Conservation (phyloP, 805 yeast species). For the Barnettozyma salicaria region DNA sequence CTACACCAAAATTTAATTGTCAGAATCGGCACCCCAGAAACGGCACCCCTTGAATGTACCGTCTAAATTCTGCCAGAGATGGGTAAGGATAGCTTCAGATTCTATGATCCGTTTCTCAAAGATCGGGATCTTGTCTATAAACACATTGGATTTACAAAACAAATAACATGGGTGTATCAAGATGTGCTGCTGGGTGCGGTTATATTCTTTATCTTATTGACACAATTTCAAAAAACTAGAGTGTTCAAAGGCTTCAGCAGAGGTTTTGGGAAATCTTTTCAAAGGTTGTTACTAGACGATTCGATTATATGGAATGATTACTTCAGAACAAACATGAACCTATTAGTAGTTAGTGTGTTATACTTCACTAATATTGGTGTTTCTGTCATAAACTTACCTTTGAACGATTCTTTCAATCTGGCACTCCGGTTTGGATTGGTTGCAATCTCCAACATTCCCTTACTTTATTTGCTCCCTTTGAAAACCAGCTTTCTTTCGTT, state of each 20-base stretch:
- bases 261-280: background rate
- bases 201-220: background rate
- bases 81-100: conserved; percentile 16
- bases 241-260: background rate
- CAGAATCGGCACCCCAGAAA: no score
- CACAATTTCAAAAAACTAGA: conserved; percentile 1
- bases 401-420: conserved; percentile 22
- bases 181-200: conserved; percentile 11
- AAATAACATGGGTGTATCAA: conserved; percentile 19
- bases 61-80: no score
- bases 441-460: conserved; percentile 23
- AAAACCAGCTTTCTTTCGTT: conserved; percentile 22
- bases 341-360: conserved; percentile 11
- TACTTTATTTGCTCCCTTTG: conserved; percentile 24
- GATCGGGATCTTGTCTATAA: conserved; percentile 17
- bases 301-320: conserved; percentile 11
- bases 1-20: no score
- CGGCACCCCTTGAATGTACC: no score
- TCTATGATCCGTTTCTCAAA: conserved; percentile 19
- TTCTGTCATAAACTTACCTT: conserved; percentile 16
- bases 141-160: conserved; percentile 22
- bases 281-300: conserved; percentile 4
- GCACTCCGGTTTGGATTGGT: conserved; percentile 24
- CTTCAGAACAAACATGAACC: conserved; percentile 16
- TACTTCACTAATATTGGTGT: conserved; percentile 16